Evolutionary conservation across 352 stramenopile genomes (phyloP).

Genomic region (Phytophthora sp.): DNA sequence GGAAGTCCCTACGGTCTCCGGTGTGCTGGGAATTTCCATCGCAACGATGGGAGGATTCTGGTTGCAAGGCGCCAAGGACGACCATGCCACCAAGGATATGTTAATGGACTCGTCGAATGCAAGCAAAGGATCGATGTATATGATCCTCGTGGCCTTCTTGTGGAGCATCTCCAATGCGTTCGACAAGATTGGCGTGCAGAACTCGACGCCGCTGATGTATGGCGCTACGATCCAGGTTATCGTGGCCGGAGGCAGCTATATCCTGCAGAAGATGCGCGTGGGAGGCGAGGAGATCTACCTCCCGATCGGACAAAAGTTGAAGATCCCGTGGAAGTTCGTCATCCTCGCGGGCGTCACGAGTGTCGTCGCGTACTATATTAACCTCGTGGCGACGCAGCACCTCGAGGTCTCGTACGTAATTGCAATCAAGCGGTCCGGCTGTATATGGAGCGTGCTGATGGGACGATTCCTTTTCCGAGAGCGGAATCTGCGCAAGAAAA

Average conservation of each 20-base stretch:
- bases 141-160: constrained; percentile 81
- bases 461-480: constrained; percentile 79
- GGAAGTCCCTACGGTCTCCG: constrained; percentile 70
- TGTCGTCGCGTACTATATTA: constrained; percentile 86
- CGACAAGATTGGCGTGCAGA: constrained; percentile 86
- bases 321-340: constrained; percentile 79
- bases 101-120: constrained; percentile 57
- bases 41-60: constrained; percentile 77
- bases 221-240: constrained; percentile 78
- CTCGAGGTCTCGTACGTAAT: constrained; percentile 88
- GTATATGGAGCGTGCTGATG: constrained; percentile 84
- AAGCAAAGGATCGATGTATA: constrained; percentile 83
- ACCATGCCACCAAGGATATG: constrained; percentile 50
- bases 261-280: constrained; percentile 64
- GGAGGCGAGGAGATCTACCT: constrained; percentile 65
- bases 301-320: constrained; percentile 56
- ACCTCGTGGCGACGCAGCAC: constrained; percentile 77
- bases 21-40: constrained; percentile 70
- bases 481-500: constrained; percentile 76
- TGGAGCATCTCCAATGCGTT: constrained; percentile 88
- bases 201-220: constrained; percentile 76
- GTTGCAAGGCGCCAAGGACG: constrained; percentile 67
- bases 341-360: constrained; percentile 70
- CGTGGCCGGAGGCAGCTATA: constrained; percentile 63
- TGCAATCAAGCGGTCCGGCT: constrained; percentile 84